Evolutionary conservation across 2,329 filamentous ascomycete species (phyloP), one percentile per base, ranked within the genome.

Genomic region (Fusarium sp.): DNA sequence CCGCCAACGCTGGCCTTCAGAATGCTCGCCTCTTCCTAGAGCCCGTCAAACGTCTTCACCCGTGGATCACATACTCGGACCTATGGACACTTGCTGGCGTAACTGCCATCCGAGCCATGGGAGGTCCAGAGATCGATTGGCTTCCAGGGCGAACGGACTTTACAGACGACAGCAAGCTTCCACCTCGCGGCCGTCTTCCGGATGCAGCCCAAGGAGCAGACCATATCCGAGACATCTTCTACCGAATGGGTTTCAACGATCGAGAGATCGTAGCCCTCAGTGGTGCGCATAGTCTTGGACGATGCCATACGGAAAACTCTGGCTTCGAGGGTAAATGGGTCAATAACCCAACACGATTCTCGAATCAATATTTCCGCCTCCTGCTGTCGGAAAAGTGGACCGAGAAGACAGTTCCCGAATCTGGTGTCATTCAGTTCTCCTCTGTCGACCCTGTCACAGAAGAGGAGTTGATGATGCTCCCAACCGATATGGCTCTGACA

Each of bases 381-480:
- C n/a, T 64, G 16, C 30, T 64, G 7, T 64, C 61, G 5, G 61
- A 64, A 9, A 26, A 26, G 1, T 64, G 61, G 61, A 64, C 12
- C 1, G 61, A 64, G 9, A 64, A 64, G 31, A 64, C 61, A 6
- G 26, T 64, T 4, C 57, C 57, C 5, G 57, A 64, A 11, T 64
- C 61, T 22, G 61, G 57, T 5, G n/a, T 62, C 0, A 16, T 12
- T 6, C 61, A 64, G 1, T 64, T 64, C 44, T 62, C 57, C 13
- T 64, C 61, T 6, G 12, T 64, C 9, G 61, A 64, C 5, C 12
- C n/a, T 15, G 44, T 62, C 31, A 64, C 61, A 16, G 61, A 62
- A 16, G 61, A 64, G 16, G 61, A 64, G 42, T 44, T 64, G 36
- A 64, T 64, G 57, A 64, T 64, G 61, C 31, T 64, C 6, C 61